Evolutionary conservation across 2,329 filamentous ascomycete genomes (phyloP), one percentile per base, ranked within the genome.

Genomic region (Trichoderma atroviride): DNA sequence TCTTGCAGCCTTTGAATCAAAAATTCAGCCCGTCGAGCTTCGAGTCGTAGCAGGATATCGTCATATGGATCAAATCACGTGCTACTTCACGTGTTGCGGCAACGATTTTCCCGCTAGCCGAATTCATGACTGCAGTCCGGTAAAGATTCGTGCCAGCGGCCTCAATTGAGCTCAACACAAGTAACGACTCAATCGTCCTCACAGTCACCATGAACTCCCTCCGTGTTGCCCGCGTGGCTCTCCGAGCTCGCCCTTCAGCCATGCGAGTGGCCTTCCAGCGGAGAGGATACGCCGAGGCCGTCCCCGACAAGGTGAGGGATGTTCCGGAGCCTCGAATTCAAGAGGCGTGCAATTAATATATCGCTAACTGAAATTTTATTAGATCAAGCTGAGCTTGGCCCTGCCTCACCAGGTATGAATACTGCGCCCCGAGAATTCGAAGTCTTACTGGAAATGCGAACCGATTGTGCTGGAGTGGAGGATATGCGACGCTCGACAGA

Each of bases 381-480:
- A 91, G 89, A 97, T 99, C 88, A 96, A 97, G 91, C 91, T 99
- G 86, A 97, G 93, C 87, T 88, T 99, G 86, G 90, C 92, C 82
- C 92, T 99, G 78, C 96, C 96, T 85, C 95, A 98, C 86, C 92
- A 97, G 94, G 96, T 98, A 93, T 84, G 92, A 79, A 71, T 60
- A 68, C 69, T 29, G 24, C 70, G 71, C 62, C 71, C 40, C 71
- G 58, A 72, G 13, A 71, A 73, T 71, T 71, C 71, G 70, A 74
- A 74, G 62, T 72, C 27, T 11, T 71, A 68, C 67, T 69, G 72
- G 74, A 62, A 53, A 75, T 73, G 67, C 73, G 71, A 76, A 73
- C 63, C 75, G 76, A 79, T 78, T 75, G 74, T 70, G 70, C 71
- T 59, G 65, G 56, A 70, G 71, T 69, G 70, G 70, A 70, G 70